Evolutionary conservation across 2,329 filamentous ascomycete species (phyloP).

Genomic region (Chrysoporthe puriensis): DNA sequence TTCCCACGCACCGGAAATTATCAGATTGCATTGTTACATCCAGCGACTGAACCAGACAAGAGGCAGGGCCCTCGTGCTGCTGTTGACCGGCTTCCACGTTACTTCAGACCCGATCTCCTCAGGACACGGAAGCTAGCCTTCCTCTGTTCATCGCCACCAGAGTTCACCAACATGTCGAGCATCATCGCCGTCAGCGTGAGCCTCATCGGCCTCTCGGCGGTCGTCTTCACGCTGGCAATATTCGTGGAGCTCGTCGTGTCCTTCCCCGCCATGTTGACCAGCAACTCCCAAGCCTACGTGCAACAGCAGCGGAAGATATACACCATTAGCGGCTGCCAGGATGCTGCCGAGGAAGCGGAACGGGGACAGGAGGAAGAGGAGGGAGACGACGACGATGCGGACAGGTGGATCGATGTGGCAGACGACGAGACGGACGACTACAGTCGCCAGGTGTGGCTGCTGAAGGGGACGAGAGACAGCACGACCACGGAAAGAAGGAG

Average conservation of each 20-base stretch:
- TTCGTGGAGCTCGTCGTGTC: constrained; percentile 28
- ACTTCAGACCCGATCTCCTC: background rate
- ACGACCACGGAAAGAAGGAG: background rate
- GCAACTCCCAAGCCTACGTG: constrained; percentile 28
- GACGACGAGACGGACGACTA: constrained; percentile 18
- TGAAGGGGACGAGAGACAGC: background rate
- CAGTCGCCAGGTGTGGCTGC: background rate
- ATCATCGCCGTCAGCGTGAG: constrained; percentile 28
- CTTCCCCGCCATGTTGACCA: constrained; percentile 28
- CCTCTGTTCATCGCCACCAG: background rate
- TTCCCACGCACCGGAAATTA: constrained; percentile 1
- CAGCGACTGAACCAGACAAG: background rate
- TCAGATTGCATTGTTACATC: constrained; percentile 7
- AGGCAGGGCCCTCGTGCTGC: background rate
- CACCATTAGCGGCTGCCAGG: constrained; percentile 13
- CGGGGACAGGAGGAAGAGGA: constrained; percentile 9
- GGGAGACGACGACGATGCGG: constrained; percentile 8
- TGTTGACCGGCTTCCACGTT: background rate
- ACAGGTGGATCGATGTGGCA: constrained; percentile 22
- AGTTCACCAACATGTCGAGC: constrained; percentile 21
- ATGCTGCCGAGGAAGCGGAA: background rate
- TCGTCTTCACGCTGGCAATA: constrained; percentile 23
- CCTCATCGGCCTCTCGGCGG: constrained; percentile 24
- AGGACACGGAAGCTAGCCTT: background rate
- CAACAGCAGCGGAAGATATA: constrained; percentile 27